Percentiles rank a stretch among this genome's conserved stretches.
Conservation (phyloP, 2,329 filamentous ascomycete genomes). For the Calonectria henricotiae region DNA sequence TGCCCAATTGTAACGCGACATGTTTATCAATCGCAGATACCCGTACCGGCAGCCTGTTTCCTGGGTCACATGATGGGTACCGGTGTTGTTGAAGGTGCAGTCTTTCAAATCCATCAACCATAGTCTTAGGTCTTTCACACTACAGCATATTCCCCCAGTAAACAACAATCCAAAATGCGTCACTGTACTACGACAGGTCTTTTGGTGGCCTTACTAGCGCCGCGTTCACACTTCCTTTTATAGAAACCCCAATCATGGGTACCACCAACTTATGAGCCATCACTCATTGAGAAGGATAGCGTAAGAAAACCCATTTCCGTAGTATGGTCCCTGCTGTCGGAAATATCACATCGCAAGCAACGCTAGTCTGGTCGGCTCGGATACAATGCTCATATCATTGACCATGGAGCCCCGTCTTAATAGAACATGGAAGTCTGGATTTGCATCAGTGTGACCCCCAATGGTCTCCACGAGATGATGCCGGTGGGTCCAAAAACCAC, state of each 20-base stretch:
- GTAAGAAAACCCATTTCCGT: background rate
- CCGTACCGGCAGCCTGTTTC: background rate
- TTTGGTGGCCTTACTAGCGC: background rate
- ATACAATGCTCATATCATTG: constrained; percentile 10
- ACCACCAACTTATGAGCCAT: background rate
- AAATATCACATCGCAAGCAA: constrained; percentile 9
- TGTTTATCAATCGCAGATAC: too few species aligned
- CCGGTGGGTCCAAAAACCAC: background rate
- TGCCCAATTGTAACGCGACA: too few species aligned
- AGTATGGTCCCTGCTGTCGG: background rate
- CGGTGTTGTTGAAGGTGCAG: background rate
- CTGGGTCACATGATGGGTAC: background rate
- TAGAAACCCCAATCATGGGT: background rate
- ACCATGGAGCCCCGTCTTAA: constrained; percentile 6
- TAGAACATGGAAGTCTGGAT: background rate
- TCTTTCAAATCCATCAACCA: too few species aligned
- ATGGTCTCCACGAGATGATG: constrained; percentile 8
- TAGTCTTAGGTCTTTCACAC: background rate
- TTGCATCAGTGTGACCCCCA: constrained; percentile 3
- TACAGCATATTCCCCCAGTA: background rate
- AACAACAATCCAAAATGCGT: background rate
- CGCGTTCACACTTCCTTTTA: background rate
- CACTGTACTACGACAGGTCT: background rate
- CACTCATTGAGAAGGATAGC: background rate
- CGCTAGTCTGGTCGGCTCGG: background rate